Base-by-base conservation (phyloP, 495 filamentous ascomycete species). In the Penicillium daleae region DNA sequence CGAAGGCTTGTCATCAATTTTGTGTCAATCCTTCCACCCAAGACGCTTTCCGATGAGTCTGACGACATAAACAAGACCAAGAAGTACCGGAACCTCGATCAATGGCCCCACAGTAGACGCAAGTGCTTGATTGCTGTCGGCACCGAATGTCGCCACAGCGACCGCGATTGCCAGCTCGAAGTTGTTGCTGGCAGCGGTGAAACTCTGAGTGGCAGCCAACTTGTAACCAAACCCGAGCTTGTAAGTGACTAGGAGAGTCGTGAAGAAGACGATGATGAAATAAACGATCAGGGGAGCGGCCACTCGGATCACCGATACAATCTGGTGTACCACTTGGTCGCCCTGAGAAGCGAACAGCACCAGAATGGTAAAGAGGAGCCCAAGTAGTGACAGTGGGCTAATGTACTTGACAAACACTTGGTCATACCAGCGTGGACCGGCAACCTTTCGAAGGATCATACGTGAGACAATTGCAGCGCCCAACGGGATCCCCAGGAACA, bases 121-220 rank as follows among this genome's bases (percentile, higher is more conserved):
- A 29, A 97, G 77, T 0, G 93, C 93, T 71, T 97, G 91, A 48
- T 93, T 89, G 66, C 89, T 92, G 29, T 87, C 76, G 1, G 90
- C 83, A 0, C 93, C 93, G 78, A 89, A 97, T 3, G 89, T 87
- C 4, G 92, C 91, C 5, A 97, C 87, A 3, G 91, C 93, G 2
- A 97, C 93, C 2, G 93, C 93, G 76, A 97, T 96, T 0, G 93
- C 93, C 19, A 97, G 75, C 79, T 97, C 93, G 67, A 97, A 97
- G 68, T 97, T 97, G 64, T 97, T 97, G 72, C 92, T 97, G 4
- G 93, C 94, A 6, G 93, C 93, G 0, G 93, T 97, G 66, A 97
- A 95, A 67, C 91, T 91, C 77, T 97, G 94, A 12, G 93, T 96
- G 12, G 84, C 82, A 2, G 85, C 83, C 3, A 93, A 68, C 49